Evolutionary conservation across 352 stramenopile species (phyloP), one percentile per base, ranked within the genome.

Genomic region (Phytophthora macrochlamydospora): DNA sequence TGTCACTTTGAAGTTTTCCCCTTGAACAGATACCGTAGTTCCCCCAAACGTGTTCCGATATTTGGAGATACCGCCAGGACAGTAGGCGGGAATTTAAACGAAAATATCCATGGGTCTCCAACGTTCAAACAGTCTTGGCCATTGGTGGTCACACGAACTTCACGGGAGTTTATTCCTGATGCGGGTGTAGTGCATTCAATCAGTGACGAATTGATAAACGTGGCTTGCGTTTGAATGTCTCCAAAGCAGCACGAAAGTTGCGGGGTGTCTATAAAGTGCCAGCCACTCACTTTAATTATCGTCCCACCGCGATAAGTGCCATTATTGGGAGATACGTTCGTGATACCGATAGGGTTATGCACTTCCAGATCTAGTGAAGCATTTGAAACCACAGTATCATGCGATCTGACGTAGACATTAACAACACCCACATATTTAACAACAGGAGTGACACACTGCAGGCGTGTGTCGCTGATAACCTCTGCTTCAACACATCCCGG

Each of bases 231-330:
- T 1, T 51, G 63, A n/a, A 65, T 49, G 11, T 71, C 61, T 30
- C 71, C 75, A 68, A 97, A 95, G 42, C 84, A 90, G 46, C 90
- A 97, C 4, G 78, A 73, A 0, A 96, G 58, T 11, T 76, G 43
- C 2, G 69, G 74, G 1, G 82, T 87, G 9, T 84, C 69, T 9
- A 76, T 14, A 48, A 93, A 91, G 31, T 85, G 76, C 48, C 58
- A 75, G 1, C 87, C 87, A 28, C 64, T 12, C 8, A 95, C 63
- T 11, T 37, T 50, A 4, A 92, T 54, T 4, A 18, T 59, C 0
- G 84, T 92, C 9, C 76, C 77, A 8, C 87, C 87, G 28, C 60
- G 32, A 35, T 63, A 75, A 1, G 55, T 71, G 1, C 72, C 84
- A 4, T 59, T 54, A 0, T 18, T 3, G 12, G 84, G 84, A 7